Base-by-base conservation (phyloP, 208 protist genomes). In the Trypanosoma platydactyli region DNA sequence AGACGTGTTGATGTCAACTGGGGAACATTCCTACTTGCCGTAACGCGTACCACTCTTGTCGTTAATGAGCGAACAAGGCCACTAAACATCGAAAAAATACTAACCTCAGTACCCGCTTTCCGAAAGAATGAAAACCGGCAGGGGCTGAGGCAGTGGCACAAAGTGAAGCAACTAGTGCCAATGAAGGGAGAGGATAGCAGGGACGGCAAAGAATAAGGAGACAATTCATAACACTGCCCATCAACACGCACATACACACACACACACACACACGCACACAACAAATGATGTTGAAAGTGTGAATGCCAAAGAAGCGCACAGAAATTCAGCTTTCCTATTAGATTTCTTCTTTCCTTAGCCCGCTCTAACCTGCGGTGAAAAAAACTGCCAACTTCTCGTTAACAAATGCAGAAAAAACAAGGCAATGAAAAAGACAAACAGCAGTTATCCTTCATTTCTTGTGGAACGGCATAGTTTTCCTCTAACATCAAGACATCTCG, bases 81-180 rank as follows among this genome's bases (percentile, higher is more conserved):
- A 57, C 30, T 25, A 48, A 71, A 71, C 66, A 71, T 71, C 12
- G 48, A 35, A 30, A 44, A 11, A 48, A 64, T 29, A 1, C 25
- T 27, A 30, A 12, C 18, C 48, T n/a, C 30, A 29, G 22, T 20
- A 5, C 54, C 13, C 30, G 38, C 46, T 16, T 53, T 18, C 13
- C 20, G 3, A 53, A 7, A 27, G 30, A 24, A 53, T 46, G 12
- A 49, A 54, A 18, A 64, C 1, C 18, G 30, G 57, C 11, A 50
- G 35, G 1, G 13, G 56, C 24, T 48, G 15, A 29, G 5, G 27
- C 2, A 53, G 38, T 30, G 30, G 15, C 12, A 58, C 9, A 38
- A 38, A 9, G 9, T 38, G 33, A 3, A 38, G 33, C 33, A 38
- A 9, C 9, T 11, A 9, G 33, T 11, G 33, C n/a, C n/a, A n/a